Evolutionary conservation across 192 early-diverging fungal genomes (phyloP).

Genomic region (Coemansia aciculifera): DNA sequence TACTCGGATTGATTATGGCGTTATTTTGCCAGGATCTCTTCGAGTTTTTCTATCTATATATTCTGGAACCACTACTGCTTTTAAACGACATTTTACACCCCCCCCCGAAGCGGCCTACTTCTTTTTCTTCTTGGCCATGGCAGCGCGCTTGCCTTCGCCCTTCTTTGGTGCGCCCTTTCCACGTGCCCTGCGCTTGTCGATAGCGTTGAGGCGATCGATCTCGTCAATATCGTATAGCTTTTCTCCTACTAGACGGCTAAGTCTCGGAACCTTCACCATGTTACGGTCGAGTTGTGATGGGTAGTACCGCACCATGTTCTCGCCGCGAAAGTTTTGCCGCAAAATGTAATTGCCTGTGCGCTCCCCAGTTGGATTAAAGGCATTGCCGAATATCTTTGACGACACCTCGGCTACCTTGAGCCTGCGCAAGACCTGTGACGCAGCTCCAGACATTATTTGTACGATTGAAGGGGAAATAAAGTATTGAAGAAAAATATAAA

Average conservation of each 20-base stretch:
- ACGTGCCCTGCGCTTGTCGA: slow-evolving; percentile 66
- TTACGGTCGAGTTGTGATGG: slow-evolving; percentile 56
- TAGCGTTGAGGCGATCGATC: slow-evolving; percentile 66
- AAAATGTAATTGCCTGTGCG: slow-evolving; percentile 75
- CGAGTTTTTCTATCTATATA: not conserved
- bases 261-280: slow-evolving; percentile 21
- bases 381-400: slow-evolving; percentile 64
- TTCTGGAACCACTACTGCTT: not conserved
- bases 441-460: slow-evolving; percentile 20
- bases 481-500: too few relatives aligned
- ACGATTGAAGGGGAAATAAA: not conserved
- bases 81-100: not conserved
- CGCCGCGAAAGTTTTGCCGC: slow-evolving; percentile 66
- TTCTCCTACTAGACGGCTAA: slow-evolving; percentile 38
- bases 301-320: slow-evolving; percentile 66
- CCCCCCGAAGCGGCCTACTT: not conserved
- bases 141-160: slow-evolving; percentile 52
- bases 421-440: slow-evolving; percentile 24
- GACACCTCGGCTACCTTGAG: slow-evolving; percentile 61
- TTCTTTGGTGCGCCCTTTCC: slow-evolving; percentile 82
- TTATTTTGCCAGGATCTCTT: not conserved
- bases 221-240: slow-evolving; percentile 58
- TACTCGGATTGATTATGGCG: not conserved
- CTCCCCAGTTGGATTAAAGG: slow-evolving; percentile 68
- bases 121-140: slow-evolving; percentile 45